Conservation (phyloP, 108 stramenopile species). For the Cyclostephanos tholiformis region DNA sequence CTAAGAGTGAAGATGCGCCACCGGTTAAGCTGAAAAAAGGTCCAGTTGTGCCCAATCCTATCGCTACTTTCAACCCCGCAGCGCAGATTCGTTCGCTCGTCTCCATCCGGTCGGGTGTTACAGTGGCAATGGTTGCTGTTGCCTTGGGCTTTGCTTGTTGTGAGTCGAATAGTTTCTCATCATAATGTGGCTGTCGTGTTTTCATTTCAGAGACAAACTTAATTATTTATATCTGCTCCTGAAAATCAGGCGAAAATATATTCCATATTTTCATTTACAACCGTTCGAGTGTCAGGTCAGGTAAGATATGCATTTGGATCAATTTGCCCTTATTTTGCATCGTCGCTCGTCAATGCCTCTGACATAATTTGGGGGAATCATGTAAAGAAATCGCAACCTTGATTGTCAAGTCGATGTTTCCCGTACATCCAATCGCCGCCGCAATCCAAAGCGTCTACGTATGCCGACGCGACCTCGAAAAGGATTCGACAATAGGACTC, state of each 20-base stretch:
- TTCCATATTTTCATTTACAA: conserved; percentile 87
- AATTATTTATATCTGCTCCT: not conserved
- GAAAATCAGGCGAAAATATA: conserved; percentile 61
- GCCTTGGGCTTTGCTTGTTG: conserved; percentile 84
- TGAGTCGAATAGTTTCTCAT: conserved; percentile 1
- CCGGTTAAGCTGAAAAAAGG: conserved; percentile 16
- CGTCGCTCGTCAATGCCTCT: not conserved
- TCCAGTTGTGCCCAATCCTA: conserved; percentile 1
- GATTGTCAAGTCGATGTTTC: conserved; percentile 48
- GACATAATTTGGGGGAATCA: conserved; percentile 3
- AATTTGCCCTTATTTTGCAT: not conserved
- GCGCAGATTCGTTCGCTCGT: conserved; percentile 32
- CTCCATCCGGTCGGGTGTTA: conserved; percentile 60
- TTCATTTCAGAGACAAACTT: not conserved
- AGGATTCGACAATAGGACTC: conserved; percentile 34
- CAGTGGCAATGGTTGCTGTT: conserved; percentile 82
- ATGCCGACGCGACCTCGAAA: conserved; percentile 48
- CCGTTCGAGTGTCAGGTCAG: conserved; percentile 40
- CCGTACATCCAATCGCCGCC: conserved; percentile 46
- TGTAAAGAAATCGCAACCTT: conserved; percentile 34
- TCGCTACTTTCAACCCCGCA: conserved; percentile 26
- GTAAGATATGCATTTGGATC: conserved; percentile 5
- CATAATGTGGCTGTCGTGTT: not conserved
- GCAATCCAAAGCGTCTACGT: conserved; percentile 55
- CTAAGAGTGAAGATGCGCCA: conserved; percentile 16